Percentiles rank a stretch among this genome's conserved stretches.
Evolutionary conservation across 371 early-diverging fungal species (phyloP).

Genomic region (Thermomucor indicae-seudaticae): DNA sequence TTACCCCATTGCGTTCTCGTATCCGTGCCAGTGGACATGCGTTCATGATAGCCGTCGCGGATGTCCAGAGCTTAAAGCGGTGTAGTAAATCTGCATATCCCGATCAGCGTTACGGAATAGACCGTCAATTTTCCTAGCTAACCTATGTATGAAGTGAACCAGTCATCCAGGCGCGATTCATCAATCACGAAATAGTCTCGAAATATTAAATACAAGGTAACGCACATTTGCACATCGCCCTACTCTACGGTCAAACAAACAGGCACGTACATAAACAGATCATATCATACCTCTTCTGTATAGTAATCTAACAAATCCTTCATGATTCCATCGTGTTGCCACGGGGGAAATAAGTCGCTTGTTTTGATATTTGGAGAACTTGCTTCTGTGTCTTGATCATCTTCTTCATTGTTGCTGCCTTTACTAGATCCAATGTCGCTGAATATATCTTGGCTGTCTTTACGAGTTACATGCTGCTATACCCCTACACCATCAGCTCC

Average conservation of each 20-base stretch:
- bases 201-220: constrained; percentile 65
- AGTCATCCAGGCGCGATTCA: constrained; percentile 53
- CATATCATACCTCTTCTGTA: constrained; percentile 58
- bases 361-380: too few relatives aligned
- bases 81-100: constrained; percentile 60
- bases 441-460: too few relatives aligned
- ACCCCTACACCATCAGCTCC: too few relatives aligned
- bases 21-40: constrained; percentile 56
- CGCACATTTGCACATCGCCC: constrained; percentile 87
- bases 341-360: constrained; percentile 39
- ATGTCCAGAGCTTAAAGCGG: constrained; percentile 71
- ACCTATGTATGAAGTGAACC: constrained; percentile 76
- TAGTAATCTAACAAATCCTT: constrained; percentile 65
- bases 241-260: constrained; percentile 7
- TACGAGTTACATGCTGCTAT: too few relatives aligned
- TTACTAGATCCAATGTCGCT: too few relatives aligned
- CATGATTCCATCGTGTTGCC: constrained; percentile 57
- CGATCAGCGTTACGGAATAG: neutral
- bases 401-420: too few relatives aligned
- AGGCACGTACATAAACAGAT: neutral
- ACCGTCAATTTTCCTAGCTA: constrained; percentile 1
- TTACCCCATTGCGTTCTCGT: constrained; percentile 54
- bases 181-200: constrained; percentile 42
- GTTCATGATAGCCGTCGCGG: constrained; percentile 62
- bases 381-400: too few relatives aligned